Evolutionary conservation across 768 basidiomycete genomes (phyloP).

Genomic region (Kwoniella shandongensis): DNA sequence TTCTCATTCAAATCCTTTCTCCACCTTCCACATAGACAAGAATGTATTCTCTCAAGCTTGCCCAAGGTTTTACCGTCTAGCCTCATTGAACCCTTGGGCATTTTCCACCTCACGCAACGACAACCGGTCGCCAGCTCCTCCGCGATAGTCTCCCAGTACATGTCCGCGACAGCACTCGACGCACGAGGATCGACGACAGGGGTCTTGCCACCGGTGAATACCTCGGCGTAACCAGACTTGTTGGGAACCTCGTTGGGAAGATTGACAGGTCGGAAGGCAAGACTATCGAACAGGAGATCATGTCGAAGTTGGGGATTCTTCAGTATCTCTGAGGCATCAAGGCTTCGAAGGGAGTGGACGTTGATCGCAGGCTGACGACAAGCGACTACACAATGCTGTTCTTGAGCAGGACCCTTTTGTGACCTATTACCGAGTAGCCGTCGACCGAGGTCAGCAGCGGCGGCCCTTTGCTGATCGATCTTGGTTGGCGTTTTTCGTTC

Average conservation of each 20-base stretch:
- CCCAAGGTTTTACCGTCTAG: background rate
- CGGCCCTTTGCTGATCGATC: constrained; percentile 24
- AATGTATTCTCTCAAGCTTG: constrained; percentile 16
- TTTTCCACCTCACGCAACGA: constrained; percentile 51
- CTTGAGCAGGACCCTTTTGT: background rate
- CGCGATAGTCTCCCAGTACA: constrained; percentile 79
- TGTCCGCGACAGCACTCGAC: constrained; percentile 62
- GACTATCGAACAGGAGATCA: constrained; percentile 77
- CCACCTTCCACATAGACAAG: constrained; percentile 42
- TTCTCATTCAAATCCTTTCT: constrained; percentile 26
- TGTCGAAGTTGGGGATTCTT: constrained; percentile 89
- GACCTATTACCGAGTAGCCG: constrained; percentile 12
- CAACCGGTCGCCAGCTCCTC: constrained; percentile 78
- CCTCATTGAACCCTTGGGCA: constrained; percentile 11
- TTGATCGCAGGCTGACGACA: constrained; percentile 69
- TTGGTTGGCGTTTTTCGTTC: constrained; percentile 8
- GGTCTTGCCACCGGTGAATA: constrained; percentile 37
- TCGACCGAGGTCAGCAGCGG: constrained; percentile 22
- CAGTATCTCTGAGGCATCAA: constrained; percentile 81
- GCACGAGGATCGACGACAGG: constrained; percentile 16
- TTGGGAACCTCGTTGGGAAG: constrained; percentile 29
- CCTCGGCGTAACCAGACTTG: constrained; percentile 22
- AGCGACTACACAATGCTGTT: constrained; percentile 26
- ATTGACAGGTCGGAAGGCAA: constrained; percentile 53
- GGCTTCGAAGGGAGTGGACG: constrained; percentile 74